Conservation (phyloP, 805 yeast species). For the Brettanomyces custersianus region DNA sequence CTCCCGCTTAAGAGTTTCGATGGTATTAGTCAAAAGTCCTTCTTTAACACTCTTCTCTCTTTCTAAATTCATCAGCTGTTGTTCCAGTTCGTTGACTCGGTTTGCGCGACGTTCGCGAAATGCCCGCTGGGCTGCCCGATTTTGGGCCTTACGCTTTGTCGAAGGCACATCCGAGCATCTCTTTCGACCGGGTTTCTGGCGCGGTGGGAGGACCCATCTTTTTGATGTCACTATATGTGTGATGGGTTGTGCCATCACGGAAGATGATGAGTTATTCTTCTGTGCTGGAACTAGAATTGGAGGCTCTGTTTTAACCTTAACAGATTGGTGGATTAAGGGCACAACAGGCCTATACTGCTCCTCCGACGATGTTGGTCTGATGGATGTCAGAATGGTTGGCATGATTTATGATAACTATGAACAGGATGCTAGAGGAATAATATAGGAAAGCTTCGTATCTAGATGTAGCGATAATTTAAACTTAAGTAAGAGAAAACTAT, state of each 20-base stretch:
- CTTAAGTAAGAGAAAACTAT: no score
- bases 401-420: no score
- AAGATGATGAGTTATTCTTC: neutral
- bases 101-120: constrained; percentile 83
- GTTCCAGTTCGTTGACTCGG: constrained; percentile 69
- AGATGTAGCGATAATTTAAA: no score
- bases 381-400: no score
- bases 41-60: constrained; percentile 55
- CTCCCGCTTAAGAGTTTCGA: constrained; percentile 37
- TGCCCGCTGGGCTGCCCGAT: constrained; percentile 90
- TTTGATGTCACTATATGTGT: constrained; percentile 49
- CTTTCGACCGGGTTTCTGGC: constrained; percentile 50
- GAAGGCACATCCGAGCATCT: constrained; percentile 64
- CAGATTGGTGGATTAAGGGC: no score
- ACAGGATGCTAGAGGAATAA: no score
- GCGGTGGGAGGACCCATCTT: constrained; percentile 53
- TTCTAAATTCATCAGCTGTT: constrained; percentile 56
- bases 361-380: no score
- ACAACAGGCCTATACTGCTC: no score
- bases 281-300: neutral
- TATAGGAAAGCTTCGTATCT: no score
- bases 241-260: constrained; percentile 16
- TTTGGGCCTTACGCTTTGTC: constrained; percentile 80
- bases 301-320: no score
- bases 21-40: constrained; percentile 42